Base-by-base conservation (phyloP, 2,329 filamentous ascomycete species). In the Colletotrichum filicis region DNA sequence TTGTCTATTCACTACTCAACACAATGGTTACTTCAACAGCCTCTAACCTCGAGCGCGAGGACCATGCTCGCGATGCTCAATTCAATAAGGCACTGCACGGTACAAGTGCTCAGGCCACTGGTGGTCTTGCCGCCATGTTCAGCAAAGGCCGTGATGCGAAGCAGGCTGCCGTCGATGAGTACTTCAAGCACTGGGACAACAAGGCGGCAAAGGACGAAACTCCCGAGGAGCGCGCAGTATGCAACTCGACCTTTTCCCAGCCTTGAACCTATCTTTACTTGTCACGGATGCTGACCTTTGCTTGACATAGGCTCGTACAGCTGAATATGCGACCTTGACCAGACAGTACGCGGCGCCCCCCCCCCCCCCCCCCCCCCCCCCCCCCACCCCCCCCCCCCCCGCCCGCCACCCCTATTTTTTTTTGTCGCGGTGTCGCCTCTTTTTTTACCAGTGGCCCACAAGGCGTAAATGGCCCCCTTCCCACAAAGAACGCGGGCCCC, bases 181-280 rank as follows among this genome's bases (percentile, higher is more conserved):
- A 97, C 85, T 97, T 96, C 87, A 95, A 96, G 88, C 94, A 95
- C 82, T 97, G 93, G 92, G 94, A 97, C 83, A 92, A 95, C 86
- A 94, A 96, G 85, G 84, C 86, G 61, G 92, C 85, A 16, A 91
- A 88, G 73, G 88, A 91, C 42, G 95, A 98, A 88, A 97, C 95
- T 26, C 58, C 73, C 0, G 90, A 92, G 64, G 93, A 92, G 76
- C 91, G 94, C 80, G 92, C 94, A 83, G 92, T 93, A 83, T 73
- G 88, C 32, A 4, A 22, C 19, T 14, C 19, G 49, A 28, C 37
- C 19, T 16, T 32, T 14, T 12, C 16, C 77, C 73, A 35, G 26
- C 59, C 77, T 24, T 22, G n/a, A 26, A 28, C 24, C 22, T 24
- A 24, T n/a, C 14, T 24, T 22, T 12, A 37, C 22, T 35, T 24